phyloP scores from a whole-genome alignment of 2,329 filamentous ascomycete genomes.

The Dactylellina parvicollis region DNA sequence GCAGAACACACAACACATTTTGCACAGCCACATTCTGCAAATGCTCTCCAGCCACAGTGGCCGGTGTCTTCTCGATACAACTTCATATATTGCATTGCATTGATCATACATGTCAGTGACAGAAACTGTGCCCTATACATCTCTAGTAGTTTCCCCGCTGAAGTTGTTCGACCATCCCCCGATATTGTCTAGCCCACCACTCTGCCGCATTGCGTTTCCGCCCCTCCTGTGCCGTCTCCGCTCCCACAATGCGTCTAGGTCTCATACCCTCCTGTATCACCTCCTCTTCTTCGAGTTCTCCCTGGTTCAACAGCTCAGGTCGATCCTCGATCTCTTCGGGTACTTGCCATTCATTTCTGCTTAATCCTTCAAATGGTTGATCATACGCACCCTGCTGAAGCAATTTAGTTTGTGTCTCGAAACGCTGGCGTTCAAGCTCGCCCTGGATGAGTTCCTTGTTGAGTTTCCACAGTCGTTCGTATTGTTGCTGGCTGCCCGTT shows the following conservation, averaged over 20 bases:
- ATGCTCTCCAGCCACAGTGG: conserved; percentile 13
- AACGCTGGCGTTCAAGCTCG: background rate
- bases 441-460: background rate
- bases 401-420: background rate
- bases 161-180: no score
- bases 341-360: background rate
- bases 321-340: background rate
- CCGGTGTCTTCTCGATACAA: background rate
- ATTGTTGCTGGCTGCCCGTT: background rate
- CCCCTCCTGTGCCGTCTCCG: no score
- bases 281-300: background rate
- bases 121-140: no score
- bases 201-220: no score
- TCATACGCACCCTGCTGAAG: background rate
- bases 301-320: background rate
- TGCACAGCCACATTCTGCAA: conserved; percentile 6
- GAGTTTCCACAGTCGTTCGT: background rate
- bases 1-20: conserved; percentile 14
- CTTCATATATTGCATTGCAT: no score
- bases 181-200: no score
- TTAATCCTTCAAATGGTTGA: background rate
- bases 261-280: no score
- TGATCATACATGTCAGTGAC: no score
- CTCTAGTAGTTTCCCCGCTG: no score
- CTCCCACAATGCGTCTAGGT: no score